These are phyloP conservation scores for Ampelocalamus luodianensis DNA, from an alignment of 176 grass and related monocot genomes.

Conservation along the genomic window DNA sequence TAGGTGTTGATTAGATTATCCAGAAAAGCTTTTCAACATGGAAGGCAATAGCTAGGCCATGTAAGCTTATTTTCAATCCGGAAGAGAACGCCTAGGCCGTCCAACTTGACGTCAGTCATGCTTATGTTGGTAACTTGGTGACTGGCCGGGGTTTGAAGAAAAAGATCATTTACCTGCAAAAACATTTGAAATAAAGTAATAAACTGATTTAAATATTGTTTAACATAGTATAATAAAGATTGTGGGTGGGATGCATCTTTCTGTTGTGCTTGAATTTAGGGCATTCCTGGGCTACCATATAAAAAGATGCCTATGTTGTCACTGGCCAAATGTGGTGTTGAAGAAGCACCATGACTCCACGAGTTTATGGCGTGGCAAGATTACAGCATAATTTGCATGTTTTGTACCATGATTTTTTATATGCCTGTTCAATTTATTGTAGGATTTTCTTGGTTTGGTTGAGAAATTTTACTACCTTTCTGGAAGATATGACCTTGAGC, in stretches of 20 bases:
- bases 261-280: slow-evolving; percentile 6
- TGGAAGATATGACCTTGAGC: slow-evolving; percentile 90
- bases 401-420: slow-evolving; percentile 8
- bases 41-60: slow-evolving; percentile 1
- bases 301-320: neutral
- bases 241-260: neutral
- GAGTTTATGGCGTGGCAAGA: neutral
- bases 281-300: neutral
- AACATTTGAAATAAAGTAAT: slow-evolving; percentile 5
- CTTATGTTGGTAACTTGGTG: neutral
- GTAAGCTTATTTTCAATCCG: slow-evolving; percentile 29
- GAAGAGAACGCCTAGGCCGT: neutral
- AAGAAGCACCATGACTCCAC: neutral
- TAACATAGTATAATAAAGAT: neutral
- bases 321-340: neutral
- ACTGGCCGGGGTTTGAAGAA: neutral
- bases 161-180: neutral
- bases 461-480: slow-evolving; percentile 97
- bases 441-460: slow-evolving; percentile 95
- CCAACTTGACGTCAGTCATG: neutral
- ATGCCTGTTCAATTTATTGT: slow-evolving; percentile 18
- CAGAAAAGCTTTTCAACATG: neutral
- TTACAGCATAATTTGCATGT: slow-evolving; percentile 3
- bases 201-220: slow-evolving; percentile 26
- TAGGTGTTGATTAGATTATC: neutral